Base-by-base conservation (phyloP, 768 basidiomycete species). In the Boletus fagicola region DNA sequence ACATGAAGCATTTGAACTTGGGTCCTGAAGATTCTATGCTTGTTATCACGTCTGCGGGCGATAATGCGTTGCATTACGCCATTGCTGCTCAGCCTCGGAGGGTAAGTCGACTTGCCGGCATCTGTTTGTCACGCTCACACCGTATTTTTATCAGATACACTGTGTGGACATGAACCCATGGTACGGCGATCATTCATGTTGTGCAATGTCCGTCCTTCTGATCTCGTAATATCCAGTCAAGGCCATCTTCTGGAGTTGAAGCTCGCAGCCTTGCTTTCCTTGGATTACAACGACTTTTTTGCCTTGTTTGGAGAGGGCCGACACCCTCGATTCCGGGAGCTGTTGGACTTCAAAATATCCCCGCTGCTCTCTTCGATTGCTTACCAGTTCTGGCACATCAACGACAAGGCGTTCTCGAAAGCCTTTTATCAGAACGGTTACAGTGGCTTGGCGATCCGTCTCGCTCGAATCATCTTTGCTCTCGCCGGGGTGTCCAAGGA, bases 11-110 rank as follows among this genome's bases (percentile, higher is more conserved):
- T 63, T 74, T 92, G 6, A 65, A 83, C 16, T 69, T 91, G 55
- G 78, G 80, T 20, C 69, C 72, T 36, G 77, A 85, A 13, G 89
- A 92, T 71, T 79, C 83, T 1, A 79, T 91, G 66, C 77, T 91
- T 13, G 83, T 85, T 18, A 90, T 92, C 63, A 90, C 88, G 1
- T 85, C 83, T 50, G 90, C 87, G 3, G 89, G 89, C 0, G 89
- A 90, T 70, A 92, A 92, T 67, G 86, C 87, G 3, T 74, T 92
- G 36, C 88, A 90, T 67, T 92, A 92, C 60, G 88, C 87, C 9
- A 84, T 87, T 54, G 78, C 77, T n/a, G 83, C 82, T 2, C 68
- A 76, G 31, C 86, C 86, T 3, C 76, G 81, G 54, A 75, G 80
- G 47, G 81, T 82, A 58, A 49, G 77, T 64, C 30, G 45, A 49